phyloP scores from a whole-genome alignment of 2,329 filamentous ascomycete species.

The Xylaria sp. region DNA sequence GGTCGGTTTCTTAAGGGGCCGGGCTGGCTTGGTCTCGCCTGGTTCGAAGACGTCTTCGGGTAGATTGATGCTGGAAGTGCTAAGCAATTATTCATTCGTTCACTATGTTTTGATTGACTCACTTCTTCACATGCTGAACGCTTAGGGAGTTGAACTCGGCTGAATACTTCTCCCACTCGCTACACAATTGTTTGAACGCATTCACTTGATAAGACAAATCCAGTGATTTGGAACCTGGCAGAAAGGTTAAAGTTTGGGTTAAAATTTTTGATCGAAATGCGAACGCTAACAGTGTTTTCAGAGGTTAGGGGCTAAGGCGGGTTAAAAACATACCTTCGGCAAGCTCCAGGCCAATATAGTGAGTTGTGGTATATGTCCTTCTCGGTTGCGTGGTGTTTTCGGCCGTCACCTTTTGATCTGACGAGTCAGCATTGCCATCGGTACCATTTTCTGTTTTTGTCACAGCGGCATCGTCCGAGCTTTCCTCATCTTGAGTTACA shows the following conservation, averaged over 20 bases:
- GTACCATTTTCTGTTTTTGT: constrained; percentile 45
- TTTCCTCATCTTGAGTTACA: constrained; percentile 50
- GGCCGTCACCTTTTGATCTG: constrained; percentile 34
- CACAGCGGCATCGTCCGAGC: constrained; percentile 18
- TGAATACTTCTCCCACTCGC: constrained; percentile 78
- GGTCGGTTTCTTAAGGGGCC: constrained; percentile 61
- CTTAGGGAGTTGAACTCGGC: constrained; percentile 79
- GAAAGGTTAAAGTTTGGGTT: constrained; percentile 49
- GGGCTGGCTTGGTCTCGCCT: constrained; percentile 76
- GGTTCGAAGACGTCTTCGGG: constrained; percentile 89
- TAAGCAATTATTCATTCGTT: constrained; percentile 38
- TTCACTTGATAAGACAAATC: constrained; percentile 85
- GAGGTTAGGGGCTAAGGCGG: constrained; percentile 5
- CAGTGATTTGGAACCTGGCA: constrained; percentile 72
- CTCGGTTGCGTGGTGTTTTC: constrained; percentile 45
- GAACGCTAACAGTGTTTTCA: constrained; percentile 6
- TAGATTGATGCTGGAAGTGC: constrained; percentile 75
- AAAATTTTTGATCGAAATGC: constrained; percentile 39
- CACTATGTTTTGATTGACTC: constrained; percentile 52
- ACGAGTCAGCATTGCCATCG: constrained; percentile 22
- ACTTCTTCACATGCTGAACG: constrained; percentile 89
- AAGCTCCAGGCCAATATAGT: constrained; percentile 91
- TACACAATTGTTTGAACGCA: constrained; percentile 87
- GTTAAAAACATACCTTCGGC: constrained; percentile 69
- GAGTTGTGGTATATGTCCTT: constrained; percentile 85